Evolutionary conservation across 257 asterid species (phyloP).

Genomic region (Nicotiana obtusifolia): DNA sequence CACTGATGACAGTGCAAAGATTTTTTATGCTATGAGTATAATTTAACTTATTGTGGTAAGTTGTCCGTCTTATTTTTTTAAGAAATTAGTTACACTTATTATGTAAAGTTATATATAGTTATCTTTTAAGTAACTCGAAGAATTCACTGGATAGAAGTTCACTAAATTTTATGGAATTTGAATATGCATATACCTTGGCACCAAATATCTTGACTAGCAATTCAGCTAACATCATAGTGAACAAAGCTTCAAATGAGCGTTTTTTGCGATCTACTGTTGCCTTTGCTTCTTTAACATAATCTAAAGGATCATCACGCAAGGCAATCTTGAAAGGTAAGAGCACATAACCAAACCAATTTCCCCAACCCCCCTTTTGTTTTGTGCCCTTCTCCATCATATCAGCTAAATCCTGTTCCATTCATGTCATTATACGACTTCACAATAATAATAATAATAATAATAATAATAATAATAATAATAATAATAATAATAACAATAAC

Average conservation of each 20-base stretch:
- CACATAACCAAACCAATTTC: slow-evolving; percentile 12
- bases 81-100: too few relatives aligned
- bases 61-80: too few relatives aligned
- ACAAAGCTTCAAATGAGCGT: slow-evolving; percentile 10
- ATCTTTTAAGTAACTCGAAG: too few relatives aligned
- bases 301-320: slow-evolving; percentile 11
- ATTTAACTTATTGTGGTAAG: too few relatives aligned
- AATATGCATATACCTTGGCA: slow-evolving; percentile 8
- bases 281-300: slow-evolving; percentile 15
- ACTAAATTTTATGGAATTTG: too few relatives aligned
- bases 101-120: too few relatives aligned
- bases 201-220: slow-evolving; percentile 7
- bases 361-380: slow-evolving; percentile 15
- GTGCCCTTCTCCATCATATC: slow-evolving; percentile 16
- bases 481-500: too few relatives aligned
- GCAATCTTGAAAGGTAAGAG: slow-evolving; percentile 13
- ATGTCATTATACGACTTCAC: neutral
- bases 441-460: neutral
- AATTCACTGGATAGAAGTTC: too few relatives aligned
- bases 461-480: too few relatives aligned
- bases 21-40: too few relatives aligned
- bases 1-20: too few relatives aligned
- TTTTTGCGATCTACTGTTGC: slow-evolving; percentile 14
- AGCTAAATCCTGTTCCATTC: slow-evolving; percentile 7
- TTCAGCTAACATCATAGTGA: neutral